Conservation (phyloP, 2,329 filamentous ascomycete species). For the Fusarium armeniacum region DNA sequence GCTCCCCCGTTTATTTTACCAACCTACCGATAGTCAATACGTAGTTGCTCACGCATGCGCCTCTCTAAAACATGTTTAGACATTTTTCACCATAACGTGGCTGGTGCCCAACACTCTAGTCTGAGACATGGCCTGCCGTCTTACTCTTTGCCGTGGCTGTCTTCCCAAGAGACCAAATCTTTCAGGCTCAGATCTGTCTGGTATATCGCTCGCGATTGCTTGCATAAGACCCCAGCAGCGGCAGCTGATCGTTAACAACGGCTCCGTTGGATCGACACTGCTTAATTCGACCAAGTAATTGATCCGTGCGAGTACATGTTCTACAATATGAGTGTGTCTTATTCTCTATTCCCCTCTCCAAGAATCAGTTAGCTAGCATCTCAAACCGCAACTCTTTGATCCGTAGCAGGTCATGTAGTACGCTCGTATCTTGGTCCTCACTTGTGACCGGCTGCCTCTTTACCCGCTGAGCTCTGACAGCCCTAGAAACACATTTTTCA, state of each 20-base stretch:
- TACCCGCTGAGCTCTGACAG: conserved; percentile 28
- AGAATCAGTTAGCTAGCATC: not conserved
- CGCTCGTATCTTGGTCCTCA: conserved; percentile 12
- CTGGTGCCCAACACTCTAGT: conserved; percentile 21
- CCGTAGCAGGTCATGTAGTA: conserved; percentile 11
- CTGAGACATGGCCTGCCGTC: not conserved
- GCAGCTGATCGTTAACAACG: conserved; percentile 30
- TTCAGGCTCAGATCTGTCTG: conserved; percentile 14
- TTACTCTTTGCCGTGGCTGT: not conserved
- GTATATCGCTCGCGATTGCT: conserved; percentile 31
- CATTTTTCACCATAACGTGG: conserved; percentile 25
- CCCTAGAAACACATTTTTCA: conserved; percentile 36
- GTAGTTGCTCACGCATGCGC: conserved; percentile 25
- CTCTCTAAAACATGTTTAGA: conserved; percentile 25
- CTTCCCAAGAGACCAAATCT: not conserved
- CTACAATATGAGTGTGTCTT: not conserved
- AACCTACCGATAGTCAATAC: not conserved
- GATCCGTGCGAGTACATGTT: not conserved
- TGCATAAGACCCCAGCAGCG: conserved; percentile 36
- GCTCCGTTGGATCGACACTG: conserved; percentile 33
- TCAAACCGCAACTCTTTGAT: conserved; percentile 23
- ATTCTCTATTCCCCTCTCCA: not conserved
- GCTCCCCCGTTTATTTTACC: conserved; percentile 1
- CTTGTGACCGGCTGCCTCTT: conserved; percentile 40
- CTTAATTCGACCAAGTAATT: conserved; percentile 26